phyloP scores from a whole-genome alignment of 2,329 filamentous ascomycete species.

The Laburnicola sp. region DNA sequence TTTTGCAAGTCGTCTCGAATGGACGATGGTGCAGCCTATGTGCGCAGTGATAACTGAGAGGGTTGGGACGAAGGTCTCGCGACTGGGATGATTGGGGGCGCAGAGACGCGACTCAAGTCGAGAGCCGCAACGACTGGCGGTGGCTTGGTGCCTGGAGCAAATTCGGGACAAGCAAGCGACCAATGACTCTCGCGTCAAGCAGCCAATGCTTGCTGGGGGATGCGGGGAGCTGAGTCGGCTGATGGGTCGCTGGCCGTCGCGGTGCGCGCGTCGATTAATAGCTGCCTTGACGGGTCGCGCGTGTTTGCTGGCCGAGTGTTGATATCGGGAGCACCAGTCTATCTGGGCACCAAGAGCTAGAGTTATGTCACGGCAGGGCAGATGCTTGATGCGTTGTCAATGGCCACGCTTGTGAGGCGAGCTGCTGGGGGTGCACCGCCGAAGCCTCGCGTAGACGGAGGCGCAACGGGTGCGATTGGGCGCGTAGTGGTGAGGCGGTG shows the following conservation, averaged over 20 bases:
- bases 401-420: slow-evolving; percentile 47
- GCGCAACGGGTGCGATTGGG: slow-evolving; percentile 34
- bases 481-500: slow-evolving; percentile 39
- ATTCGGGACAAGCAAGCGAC: slow-evolving; percentile 35
- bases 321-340: slow-evolving; percentile 33
- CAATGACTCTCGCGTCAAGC: slow-evolving; percentile 28
- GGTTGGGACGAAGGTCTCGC: slow-evolving; percentile 19
- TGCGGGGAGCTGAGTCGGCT: slow-evolving; percentile 27
- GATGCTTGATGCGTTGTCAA: slow-evolving; percentile 50
- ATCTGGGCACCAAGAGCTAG: slow-evolving; percentile 36
- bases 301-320: slow-evolving; percentile 40
- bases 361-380: slow-evolving; percentile 43
- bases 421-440: slow-evolving; percentile 33
- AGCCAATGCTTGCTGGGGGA: slow-evolving; percentile 27
- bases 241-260: slow-evolving; percentile 23
- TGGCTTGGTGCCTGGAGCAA: slow-evolving; percentile 38
- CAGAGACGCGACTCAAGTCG: slow-evolving; percentile 31
- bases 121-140: slow-evolving; percentile 34
- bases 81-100: slow-evolving; percentile 22
- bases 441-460: slow-evolving; percentile 36
- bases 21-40: slow-evolving; percentile 22
- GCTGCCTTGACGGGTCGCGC: slow-evolving; percentile 25
- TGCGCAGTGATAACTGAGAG: slow-evolving; percentile 33
- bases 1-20: slow-evolving; percentile 15
- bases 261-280: slow-evolving; percentile 25